Evolutionary conservation across 208 protist species (phyloP), one percentile per base, ranked within the genome.

Genomic region (Porcisia deanei): DNA sequence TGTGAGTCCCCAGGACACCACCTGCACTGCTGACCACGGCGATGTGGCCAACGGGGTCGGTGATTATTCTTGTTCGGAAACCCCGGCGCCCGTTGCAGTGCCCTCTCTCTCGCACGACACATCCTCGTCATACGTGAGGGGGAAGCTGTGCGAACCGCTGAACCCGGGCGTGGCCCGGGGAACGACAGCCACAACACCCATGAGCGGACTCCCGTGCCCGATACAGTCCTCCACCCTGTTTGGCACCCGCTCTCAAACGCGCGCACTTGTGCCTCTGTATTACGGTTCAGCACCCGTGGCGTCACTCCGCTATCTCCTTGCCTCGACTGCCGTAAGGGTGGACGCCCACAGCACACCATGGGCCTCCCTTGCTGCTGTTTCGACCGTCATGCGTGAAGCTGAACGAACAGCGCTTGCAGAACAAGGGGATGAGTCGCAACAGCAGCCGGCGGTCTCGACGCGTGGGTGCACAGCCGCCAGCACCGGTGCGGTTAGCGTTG

Each of bases 251-350:
- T 65, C 37, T 9, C 60, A 45, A 0, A 30, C 37, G 25, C 60
- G 60, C 18, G 60, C 18, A 41, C 7, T 65, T 37, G 3, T 65
- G 60, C 60, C 60, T 45, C 37, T 41, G 60, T 45, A 25, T 16
- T 65, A 43, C 18, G 34, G 6, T 30, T 39, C 60, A 2, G 60
- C 60, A n/a, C 60, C 60, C 16, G 60, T 65, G 18, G 60, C 60
- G 37, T 20, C 60, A 30, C 60, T 65, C 16, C 60, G 7, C 60
- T 39, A 65, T 30, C 60, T 65, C 60, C 60, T 65, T 65, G 60
- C 37, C 60, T 65, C 37, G 16, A 20, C 60, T 8, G 60, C 37
- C 3, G 37, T 65, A 30, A 22, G 18, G 14, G 37, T n/a, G 6
- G 60, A 65, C 37, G 6, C 16, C 3, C 60, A 18, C 60, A 2